Conservation (phyloP, 208 protist species). For the Jaenimonas drosophilae region DNA sequence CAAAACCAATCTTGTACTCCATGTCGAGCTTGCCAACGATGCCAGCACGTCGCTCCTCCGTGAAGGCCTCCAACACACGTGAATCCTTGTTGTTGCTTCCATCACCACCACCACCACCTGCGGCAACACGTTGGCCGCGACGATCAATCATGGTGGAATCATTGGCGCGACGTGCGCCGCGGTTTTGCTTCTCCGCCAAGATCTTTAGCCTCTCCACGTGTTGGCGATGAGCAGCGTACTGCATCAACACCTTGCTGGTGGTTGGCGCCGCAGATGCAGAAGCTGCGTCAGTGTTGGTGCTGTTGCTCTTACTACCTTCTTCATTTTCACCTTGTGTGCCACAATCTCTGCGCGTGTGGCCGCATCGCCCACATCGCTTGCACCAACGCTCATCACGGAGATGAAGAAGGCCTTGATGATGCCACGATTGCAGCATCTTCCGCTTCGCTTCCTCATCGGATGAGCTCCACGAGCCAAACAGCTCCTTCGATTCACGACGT, state of each 20-base stretch:
- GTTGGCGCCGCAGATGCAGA: not conserved
- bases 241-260: slow-evolving; percentile 15
- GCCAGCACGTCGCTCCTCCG: slow-evolving; percentile 69
- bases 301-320: too few species aligned
- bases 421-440: not conserved
- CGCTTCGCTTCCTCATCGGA: slow-evolving; percentile 4
- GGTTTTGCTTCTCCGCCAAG: slow-evolving; percentile 50
- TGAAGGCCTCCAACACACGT: slow-evolving; percentile 22
- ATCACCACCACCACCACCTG: not conserved
- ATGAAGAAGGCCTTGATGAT: not conserved
- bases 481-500: slow-evolving; percentile 6
- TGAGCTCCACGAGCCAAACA: slow-evolving; percentile 14
- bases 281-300: too few species aligned
- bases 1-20: slow-evolving; percentile 61
- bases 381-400: not conserved
- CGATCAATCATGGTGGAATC: too few species aligned
- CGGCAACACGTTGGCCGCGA: not conserved
- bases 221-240: slow-evolving; percentile 49
- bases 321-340: too few species aligned
- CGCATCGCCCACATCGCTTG: not conserved
- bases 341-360: not conserved
- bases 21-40: slow-evolving; percentile 59
- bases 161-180: slow-evolving; percentile 7
- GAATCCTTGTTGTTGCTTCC: not conserved
- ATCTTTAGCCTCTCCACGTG: slow-evolving; percentile 62